Evolutionary conservation across 805 yeast species (phyloP).

Genomic region (Scheffersomyces coipomensis): DNA sequence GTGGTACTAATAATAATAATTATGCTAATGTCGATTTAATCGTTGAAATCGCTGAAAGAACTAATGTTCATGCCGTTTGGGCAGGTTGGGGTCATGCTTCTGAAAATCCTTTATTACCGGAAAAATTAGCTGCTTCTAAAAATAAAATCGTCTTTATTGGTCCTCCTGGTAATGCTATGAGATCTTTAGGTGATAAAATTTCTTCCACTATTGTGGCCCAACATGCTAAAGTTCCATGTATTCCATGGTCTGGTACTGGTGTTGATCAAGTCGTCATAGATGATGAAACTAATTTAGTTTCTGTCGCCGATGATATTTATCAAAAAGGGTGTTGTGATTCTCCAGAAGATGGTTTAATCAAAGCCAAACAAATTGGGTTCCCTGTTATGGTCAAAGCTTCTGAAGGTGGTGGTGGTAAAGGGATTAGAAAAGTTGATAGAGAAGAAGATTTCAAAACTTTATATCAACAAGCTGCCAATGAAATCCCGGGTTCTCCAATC

Average conservation of each 20-base stretch:
- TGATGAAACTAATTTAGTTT: conserved; percentile 69
- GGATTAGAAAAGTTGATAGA: conserved; percentile 92
- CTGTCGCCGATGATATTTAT: conserved; percentile 82
- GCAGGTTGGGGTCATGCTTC: conserved; percentile 99
- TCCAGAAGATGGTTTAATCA: conserved; percentile 85
- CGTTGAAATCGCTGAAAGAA: conserved; percentile 96
- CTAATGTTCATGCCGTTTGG: conserved; percentile 98
- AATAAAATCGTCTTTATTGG: conserved; percentile 92
- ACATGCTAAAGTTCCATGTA: conserved; percentile 97
- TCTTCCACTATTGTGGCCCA: conserved; percentile 98
- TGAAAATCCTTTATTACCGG: conserved; percentile 96
- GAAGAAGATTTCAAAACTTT: conserved; percentile 74
- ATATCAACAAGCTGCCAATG: conserved; percentile 93
- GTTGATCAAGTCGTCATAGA: conserved; percentile 80
- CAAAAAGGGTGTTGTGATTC: conserved; percentile 82
- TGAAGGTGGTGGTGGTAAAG: conserved; percentile 99
- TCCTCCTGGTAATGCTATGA: conserved; percentile 99
- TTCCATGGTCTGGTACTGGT: conserved; percentile 99
- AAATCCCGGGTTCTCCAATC: conserved; percentile 98
- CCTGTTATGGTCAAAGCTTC: conserved; percentile 99
- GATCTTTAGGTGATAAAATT: conserved; percentile 98
- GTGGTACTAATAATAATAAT: conserved; percentile 98
- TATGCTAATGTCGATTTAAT: conserved; percentile 97
- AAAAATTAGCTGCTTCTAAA: conserved; percentile 88
- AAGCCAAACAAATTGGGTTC: conserved; percentile 88